Evolutionary conservation across 805 yeast genomes (phyloP), one percentile per base, ranked within the genome.

Genomic region (Jamesozyma hellenica): DNA sequence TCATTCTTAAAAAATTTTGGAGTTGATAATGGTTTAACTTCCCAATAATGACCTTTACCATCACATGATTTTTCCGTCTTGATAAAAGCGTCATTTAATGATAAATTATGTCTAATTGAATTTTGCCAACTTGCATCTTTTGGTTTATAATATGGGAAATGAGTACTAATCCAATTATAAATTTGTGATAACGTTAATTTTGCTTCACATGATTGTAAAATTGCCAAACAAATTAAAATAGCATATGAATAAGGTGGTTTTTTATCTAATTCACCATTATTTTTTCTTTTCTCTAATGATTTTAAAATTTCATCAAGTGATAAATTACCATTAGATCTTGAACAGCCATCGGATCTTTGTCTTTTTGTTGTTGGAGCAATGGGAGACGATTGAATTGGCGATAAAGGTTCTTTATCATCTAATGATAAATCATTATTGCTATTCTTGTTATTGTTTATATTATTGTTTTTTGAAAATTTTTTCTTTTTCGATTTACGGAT

Each of bases 161-260:
- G 82, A 34, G 77, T 77, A 8, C 92, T 77, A 33, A 90, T 92
- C 98, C 98, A 90, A 50, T 68, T 71, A 65, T 90, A 90, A 32
- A 90, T 92, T 53, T 86, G 95, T 0, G 92, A 72, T 39, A 82
- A 63, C 2, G 94, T 82, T 31, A 87, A 68, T 46, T 79, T 79
- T 35, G 49, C 52, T n/a, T 44, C 45, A 17, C 29, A 35, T 2
- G 52, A 45, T 40, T 51, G 53, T 33, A 51, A 39, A 15, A 49
- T 49, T 8, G 55, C 47, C 29, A 51, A 36, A 38, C 52, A 46
- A 46, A 90, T 90, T 43, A 90, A 70, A 38, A 87, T 80, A 3
- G 98, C 98, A 56, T 90, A 90, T 5, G 96, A 85, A 59, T 79
- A 88, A 0, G 95, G 95, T 2, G 98, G 98, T 60, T 92, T 90